Evolutionary conservation across 2,329 filamentous ascomycete species (phyloP).

Genomic region (Botryotinia narcissicola): DNA sequence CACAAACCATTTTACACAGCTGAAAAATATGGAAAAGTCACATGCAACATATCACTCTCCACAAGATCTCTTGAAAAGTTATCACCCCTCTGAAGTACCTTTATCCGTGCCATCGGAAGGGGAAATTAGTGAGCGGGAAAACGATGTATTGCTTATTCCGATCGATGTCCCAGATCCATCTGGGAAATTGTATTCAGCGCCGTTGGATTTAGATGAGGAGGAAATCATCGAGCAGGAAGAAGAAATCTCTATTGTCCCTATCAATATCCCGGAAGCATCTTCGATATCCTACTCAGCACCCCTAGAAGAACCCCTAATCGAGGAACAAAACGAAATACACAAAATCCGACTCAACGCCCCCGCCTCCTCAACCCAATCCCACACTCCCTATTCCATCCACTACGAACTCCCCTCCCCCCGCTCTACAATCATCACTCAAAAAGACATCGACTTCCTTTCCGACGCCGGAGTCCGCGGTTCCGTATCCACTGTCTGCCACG

Average conservation of each 20-base stretch:
- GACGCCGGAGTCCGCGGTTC: conserved; percentile 24
- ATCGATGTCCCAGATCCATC: neutral
- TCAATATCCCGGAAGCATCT: neutral
- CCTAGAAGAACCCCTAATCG: neutral
- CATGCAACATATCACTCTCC: neutral
- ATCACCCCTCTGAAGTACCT: neutral
- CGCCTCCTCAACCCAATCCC: neutral
- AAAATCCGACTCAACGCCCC: neutral
- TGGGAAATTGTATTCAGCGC: accelerated
- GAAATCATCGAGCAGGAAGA: no score
- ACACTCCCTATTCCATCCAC: neutral
- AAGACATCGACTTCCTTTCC: conserved; percentile 48
- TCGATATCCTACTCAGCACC: neutral
- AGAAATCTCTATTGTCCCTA: no score
- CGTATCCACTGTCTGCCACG: conserved; percentile 25
- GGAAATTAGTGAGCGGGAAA: neutral
- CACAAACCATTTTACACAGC: neutral
- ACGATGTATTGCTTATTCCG: neutral
- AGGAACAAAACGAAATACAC: neutral
- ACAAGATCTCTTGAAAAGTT: neutral
- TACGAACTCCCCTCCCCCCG: neutral
- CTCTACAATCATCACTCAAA: conserved; percentile 42
- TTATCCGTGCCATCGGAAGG: neutral
- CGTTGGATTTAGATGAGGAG: neutral
- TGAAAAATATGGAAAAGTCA: neutral